Evolutionary conservation across 2,329 filamentous ascomycete genomes (phyloP), one percentile per base, ranked within the genome.

Genomic region (Aspergillus calidoustus): DNA sequence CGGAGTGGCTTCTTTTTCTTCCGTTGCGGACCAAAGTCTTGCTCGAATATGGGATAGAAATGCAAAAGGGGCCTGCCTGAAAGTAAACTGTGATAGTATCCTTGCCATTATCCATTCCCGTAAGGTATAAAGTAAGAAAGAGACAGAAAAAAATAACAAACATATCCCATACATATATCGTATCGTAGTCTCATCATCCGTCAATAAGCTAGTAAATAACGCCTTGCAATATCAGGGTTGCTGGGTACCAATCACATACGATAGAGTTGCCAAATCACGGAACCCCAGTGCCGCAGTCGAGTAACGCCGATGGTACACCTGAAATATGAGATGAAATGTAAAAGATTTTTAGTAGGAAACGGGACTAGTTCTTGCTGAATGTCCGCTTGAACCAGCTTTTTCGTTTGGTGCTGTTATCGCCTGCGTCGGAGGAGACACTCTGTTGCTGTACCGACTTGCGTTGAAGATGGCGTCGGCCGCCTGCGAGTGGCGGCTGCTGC

Each of bases 371-470:
- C 59, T 81, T 77, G 84, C 93, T 95, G 77, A 97, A 95, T 59
- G 89, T 85, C 69, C 88, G 87, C 73, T 91, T 87, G 71, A 98
- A 89, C 92, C 93, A 97, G 74, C 93, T 95, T 84, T 93, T 93
- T 66, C 91, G 85, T 83, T 96, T 97, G 63, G 66, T 64, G 17
- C 62, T 55, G 23, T 68, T 64, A 47, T 93, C 90, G 58, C 63
- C 63, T 48, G 60, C 51, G 34, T 69, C 56, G 43, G 66, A 64
- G 7, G 15, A 53, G 19, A 48, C 62, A 54, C 49, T 70, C 68
- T 51, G 64, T 60, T 22, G 64, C 43, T 41, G 34, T 41, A 44
- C 23, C n/a, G 55, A 34, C 60, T 72, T 72, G 60, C 68, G 69
- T 50, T 62, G 60, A n/a, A 72, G 60, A 60, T 59, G 54, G 54